Base-by-base conservation (phyloP, 1,284 basidiomycete genomes). In the Cystobasidiaceae sp. region DNA sequence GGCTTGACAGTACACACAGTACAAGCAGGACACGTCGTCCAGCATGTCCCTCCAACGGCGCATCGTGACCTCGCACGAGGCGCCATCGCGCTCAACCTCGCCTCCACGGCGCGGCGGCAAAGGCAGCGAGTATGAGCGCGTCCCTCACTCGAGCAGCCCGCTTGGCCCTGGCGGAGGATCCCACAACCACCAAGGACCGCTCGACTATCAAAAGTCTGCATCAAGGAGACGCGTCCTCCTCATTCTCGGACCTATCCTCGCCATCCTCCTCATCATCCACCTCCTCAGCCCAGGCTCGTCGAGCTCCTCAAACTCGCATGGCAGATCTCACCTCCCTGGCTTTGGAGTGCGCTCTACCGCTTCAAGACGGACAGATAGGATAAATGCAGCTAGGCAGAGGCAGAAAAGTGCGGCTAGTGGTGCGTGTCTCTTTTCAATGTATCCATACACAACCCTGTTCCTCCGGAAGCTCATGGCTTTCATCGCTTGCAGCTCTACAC, bases 331-430 rank as follows among this genome's bases (percentile, higher is more conserved):
- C 30, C 49, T 67, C n/a, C 66, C 66, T 43, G 66, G 67, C 11
- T 68, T 66, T 27, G 67, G 39, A 7, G 28, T 28, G 51, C 51
- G 56, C 30, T 54, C 50, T 39, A 30, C 37, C 19, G 39, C 37
- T 11, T 51, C 45, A 19, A 68, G 67, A 44, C 46, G 67, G 32
- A 64, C 52, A n/a, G 67, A 68, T 45, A 48, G 50, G 11, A 55
- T 52, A 44, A 56, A 56, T 23, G 54, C 54, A 7, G 45, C 28
- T 15, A 64, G 61, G 41, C 61, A 64, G 52, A 64, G 61, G 19
- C 51, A 54, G 28, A 62, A 62, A 43, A 61, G 50, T 45, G 66
- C 60, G 19, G 66, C 66, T 8, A 63, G 66, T 64, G 60, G 61
- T 64, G n/a, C n/a, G n/a, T n/a, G n/a, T n/a, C n/a, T n/a, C n/a